Conservation (phyloP, 2,329 filamentous ascomycete species). For the Xylogone sp. region DNA sequence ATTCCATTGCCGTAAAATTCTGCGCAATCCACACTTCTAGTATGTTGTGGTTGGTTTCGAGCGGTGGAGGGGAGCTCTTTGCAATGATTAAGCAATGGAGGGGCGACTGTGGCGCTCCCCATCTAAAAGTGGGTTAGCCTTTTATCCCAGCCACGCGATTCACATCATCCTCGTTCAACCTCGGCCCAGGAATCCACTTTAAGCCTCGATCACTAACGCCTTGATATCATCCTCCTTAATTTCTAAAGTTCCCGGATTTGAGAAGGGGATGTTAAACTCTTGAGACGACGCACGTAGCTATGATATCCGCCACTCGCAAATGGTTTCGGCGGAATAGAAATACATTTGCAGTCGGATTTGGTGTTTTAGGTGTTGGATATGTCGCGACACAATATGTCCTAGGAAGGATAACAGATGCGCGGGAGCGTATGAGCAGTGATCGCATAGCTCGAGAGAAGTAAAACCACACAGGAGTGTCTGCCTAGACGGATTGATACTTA, state of each 20-base stretch:
- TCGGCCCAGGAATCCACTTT: background rate
- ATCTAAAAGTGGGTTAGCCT: background rate
- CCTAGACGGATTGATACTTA: conserved; percentile 7
- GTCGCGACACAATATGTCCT: conserved; percentile 90
- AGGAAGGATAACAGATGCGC: conserved; percentile 85
- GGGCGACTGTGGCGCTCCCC: background rate
- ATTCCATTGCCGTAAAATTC: conserved; percentile 47
- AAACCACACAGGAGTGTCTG: conserved; percentile 29
- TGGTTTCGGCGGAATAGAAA: conserved; percentile 93
- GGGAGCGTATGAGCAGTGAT: conserved; percentile 95
- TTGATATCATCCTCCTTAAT: background rate
- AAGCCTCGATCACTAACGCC: background rate
- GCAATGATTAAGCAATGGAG: background rate
- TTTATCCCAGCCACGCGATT: background rate
- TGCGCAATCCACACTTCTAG: conserved; percentile 11
- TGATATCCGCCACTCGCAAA: conserved; percentile 72
- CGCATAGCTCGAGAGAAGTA: conserved; percentile 97
- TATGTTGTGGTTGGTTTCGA: conserved; percentile 1
- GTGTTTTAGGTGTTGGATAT: conserved; percentile 86
- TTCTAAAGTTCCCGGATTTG: background rate
- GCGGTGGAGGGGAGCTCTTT: background rate
- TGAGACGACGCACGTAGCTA: conserved; percentile 30
- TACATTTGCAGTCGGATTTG: conserved; percentile 81
- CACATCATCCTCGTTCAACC: background rate
- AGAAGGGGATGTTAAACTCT: background rate